phyloP scores from a whole-genome alignment of 148 eudicot genomes.

The Euryodendron excelsum region DNA sequence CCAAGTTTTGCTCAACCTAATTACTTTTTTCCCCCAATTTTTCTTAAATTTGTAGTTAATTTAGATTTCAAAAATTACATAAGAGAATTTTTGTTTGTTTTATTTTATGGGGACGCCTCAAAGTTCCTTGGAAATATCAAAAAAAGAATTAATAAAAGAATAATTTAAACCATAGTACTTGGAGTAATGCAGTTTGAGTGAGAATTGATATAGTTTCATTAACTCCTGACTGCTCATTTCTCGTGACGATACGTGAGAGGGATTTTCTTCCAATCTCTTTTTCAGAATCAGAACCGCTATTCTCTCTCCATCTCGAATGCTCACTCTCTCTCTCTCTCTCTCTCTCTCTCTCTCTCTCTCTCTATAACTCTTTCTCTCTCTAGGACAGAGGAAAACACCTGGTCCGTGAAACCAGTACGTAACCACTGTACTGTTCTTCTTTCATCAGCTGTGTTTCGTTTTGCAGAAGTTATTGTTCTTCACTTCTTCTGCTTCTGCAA shows the following conservation, averaged over 20 bases:
- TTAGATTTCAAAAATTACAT: no score
- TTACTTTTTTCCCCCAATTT: no score
- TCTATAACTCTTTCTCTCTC: slow-evolving; percentile 33
- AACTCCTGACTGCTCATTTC: slow-evolving; percentile 24
- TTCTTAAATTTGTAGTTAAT: no score
- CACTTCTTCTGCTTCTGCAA: slow-evolving; percentile 16
- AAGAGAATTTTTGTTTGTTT: no score
- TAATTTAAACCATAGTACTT: no score
- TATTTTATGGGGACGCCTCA: no score
- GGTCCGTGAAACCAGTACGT: slow-evolving; percentile 36
- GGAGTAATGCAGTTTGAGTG: no score
- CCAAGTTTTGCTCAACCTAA: no score
- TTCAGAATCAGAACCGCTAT: no score
- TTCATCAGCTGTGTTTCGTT: slow-evolving; percentile 3
- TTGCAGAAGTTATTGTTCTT: slow-evolving; percentile 8
- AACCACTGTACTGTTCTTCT: slow-evolving; percentile 17
- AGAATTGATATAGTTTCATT: slow-evolving; percentile 15
- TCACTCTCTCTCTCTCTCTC: background rate
- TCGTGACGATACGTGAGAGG: slow-evolving; percentile 19
- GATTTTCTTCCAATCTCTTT: background rate
- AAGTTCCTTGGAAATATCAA: no score
- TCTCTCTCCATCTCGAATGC: no score
- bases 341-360: slow-evolving; percentile 19
- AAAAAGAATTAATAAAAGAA: no score
- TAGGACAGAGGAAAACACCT: slow-evolving; percentile 35